Evolutionary conservation across 2,329 filamentous ascomycete genomes (phyloP), one percentile per base, ranked within the genome.

Genomic region (Trichocomaceae sp.): DNA sequence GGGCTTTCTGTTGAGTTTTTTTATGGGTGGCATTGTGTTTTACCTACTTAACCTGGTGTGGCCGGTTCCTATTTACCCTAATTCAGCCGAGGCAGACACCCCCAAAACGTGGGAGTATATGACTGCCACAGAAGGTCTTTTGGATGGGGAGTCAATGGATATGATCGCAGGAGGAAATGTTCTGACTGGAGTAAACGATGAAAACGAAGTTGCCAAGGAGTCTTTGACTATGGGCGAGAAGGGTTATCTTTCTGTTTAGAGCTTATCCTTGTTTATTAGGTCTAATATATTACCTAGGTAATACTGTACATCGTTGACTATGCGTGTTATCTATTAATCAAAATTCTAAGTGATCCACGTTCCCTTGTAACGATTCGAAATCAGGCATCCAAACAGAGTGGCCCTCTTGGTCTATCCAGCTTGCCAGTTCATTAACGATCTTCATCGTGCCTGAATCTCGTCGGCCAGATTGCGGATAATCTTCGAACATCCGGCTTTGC

Each of bases 381-480:
- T 77, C 39, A 55, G 69, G 69, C 63, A 72, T 71, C 69, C 69
- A 72, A 22, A 72, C 35, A 37, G 33, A 37, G 23, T 20, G 10
- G 63, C 54, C 63, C 63, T 67, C 63, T 49, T 70, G 64, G 50
- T 72, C 69, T 45, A 72, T 71, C 69, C 69, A 72, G 13, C 68
- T 68, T 2, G 69, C 69, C 41, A 71, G 62, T 47, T 71, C 65
- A 47, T 70, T 54, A 5, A 67, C 69, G 67, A 72, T 70, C 9
- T 67, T 61, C 44, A 71, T 67, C 12, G 67, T 68, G 58, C 71
- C 62, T 20, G 23, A 37, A 5, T 37, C 15, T 37, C 15, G 12
- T 37, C 15, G 33, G 4, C 15, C 33, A 15, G 33, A n/a, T 4
- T 37, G 33, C 6, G 33, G 12, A n/a, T 13, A 9, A 2, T 29